phyloP scores from a whole-genome alignment of 495 filamentous ascomycete species.

The Parathielavia hyrcaniae region DNA sequence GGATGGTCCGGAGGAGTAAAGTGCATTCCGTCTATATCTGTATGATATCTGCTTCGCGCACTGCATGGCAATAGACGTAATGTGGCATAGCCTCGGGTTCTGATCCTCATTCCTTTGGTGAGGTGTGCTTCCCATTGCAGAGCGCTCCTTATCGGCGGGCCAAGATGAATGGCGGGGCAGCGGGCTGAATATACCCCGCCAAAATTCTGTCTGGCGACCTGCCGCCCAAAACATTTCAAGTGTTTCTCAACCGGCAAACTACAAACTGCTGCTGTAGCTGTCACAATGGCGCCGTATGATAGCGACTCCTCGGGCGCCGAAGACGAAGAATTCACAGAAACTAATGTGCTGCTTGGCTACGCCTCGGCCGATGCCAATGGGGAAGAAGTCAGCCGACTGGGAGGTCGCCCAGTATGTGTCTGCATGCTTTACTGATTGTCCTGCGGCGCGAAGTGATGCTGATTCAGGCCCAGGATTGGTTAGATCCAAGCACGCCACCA shows the following conservation, averaged over 20 bases:
- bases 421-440: not conserved
- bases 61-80: slow-evolving; percentile 19
- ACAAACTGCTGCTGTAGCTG: not conserved
- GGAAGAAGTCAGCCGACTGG: slow-evolving; percentile 82
- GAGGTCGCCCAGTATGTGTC: slow-evolving; percentile 73
- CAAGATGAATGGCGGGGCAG: slow-evolving; percentile 25
- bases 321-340: slow-evolving; percentile 69
- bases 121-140: not conserved
- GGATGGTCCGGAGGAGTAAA: slow-evolving; percentile 47
- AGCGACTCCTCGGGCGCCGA: slow-evolving; percentile 75
- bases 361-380: slow-evolving; percentile 74
- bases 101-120: not conserved
- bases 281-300: slow-evolving; percentile 73
- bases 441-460: not conserved
- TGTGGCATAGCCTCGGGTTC: not conserved
- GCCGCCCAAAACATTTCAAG: slow-evolving; percentile 21
- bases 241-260: not conserved
- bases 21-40: slow-evolving; percentile 19
- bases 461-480: slow-evolving; percentile 60
- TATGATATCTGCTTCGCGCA: slow-evolving; percentile 30
- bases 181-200: slow-evolving; percentile 34
- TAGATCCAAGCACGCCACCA: slow-evolving; percentile 61
- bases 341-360: slow-evolving; percentile 86
- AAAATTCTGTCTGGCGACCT: slow-evolving; percentile 28
- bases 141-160: not conserved